Conservation (phyloP, 306 rosid genomes). For the Malus fusca region DNA sequence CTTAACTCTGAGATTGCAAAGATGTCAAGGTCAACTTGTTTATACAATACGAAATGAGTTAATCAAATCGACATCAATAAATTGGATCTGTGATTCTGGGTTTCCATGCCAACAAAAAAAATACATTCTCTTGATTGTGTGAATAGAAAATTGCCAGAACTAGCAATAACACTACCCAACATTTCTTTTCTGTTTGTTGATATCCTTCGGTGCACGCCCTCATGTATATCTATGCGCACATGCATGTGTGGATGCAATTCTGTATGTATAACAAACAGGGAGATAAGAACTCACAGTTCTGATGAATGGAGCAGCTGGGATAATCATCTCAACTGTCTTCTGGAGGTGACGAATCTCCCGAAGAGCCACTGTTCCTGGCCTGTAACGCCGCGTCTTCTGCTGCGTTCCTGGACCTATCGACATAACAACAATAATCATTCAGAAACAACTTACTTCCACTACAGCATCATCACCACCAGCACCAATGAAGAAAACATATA, state of each 20-base stretch:
- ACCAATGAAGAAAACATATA: background rate
- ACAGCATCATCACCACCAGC: background rate
- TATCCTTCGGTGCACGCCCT: background rate
- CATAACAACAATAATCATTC: background rate
- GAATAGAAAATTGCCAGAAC: background rate
- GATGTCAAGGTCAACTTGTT: background rate
- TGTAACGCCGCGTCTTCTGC: conserved; percentile 36
- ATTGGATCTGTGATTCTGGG: background rate
- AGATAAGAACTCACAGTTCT: conserved; percentile 20
- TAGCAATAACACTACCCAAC: background rate
- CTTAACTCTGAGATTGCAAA: background rate
- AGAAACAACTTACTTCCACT: background rate
- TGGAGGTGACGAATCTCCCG: conserved; percentile 67
- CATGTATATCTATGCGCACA: background rate
- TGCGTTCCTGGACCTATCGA: conserved; percentile 14
- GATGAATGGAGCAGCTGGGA: conserved; percentile 66
- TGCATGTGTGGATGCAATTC: background rate
- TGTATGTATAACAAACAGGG: background rate
- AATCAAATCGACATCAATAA: background rate
- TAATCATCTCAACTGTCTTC: conserved; percentile 33
- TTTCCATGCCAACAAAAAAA: background rate
- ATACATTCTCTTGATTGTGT: background rate
- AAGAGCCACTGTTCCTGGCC: conserved; percentile 60
- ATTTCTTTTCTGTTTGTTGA: background rate
- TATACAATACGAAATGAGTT: background rate